These are phyloP conservation scores for Camellia granthamiana DNA, from an alignment of 148 eudicot genomes.

Conservation along the genomic window DNA sequence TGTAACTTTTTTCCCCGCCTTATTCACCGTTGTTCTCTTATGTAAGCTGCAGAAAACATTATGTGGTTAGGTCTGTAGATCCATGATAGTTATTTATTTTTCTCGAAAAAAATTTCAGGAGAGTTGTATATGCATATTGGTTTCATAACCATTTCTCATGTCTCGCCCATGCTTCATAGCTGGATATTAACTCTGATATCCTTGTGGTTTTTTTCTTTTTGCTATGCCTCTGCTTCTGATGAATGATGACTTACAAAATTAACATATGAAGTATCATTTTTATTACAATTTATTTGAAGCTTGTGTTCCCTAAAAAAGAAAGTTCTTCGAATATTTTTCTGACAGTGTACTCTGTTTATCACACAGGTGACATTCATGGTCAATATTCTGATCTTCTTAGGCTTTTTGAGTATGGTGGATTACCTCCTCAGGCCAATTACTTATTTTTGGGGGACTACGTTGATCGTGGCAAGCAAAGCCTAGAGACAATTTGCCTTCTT, in stretches of 20 bases:
- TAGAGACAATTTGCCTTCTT: slow-evolving; percentile 56
- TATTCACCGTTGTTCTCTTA: too few species aligned
- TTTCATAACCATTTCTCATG: neutral
- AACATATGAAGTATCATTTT: neutral
- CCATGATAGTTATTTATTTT: too few species aligned
- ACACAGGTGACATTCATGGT: slow-evolving; percentile 58
- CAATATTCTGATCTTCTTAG: slow-evolving; percentile 63
- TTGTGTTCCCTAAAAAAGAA: neutral
- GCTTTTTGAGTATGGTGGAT: slow-evolving; percentile 57
- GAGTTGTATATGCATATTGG: neutral
- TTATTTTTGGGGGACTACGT: slow-evolving; percentile 66
- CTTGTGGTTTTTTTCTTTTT: neutral
- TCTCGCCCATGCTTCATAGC: neutral
- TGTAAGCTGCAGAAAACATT: too few species aligned
- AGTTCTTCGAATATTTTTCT: neutral
- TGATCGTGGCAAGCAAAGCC: slow-evolving; percentile 60
- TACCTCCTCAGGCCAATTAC: slow-evolving; percentile 57
- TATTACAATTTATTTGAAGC: neutral
- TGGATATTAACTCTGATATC: neutral
- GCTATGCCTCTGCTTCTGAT: neutral
- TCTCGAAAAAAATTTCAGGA: too few species aligned
- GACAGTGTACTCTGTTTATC: slow-evolving; percentile 9
- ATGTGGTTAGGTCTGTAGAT: too few species aligned
- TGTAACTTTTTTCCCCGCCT: too few species aligned
- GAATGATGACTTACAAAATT: neutral